Conservation (phyloP, 306 rosid genomes). For the Macrotyloma uniflorum region DNA sequence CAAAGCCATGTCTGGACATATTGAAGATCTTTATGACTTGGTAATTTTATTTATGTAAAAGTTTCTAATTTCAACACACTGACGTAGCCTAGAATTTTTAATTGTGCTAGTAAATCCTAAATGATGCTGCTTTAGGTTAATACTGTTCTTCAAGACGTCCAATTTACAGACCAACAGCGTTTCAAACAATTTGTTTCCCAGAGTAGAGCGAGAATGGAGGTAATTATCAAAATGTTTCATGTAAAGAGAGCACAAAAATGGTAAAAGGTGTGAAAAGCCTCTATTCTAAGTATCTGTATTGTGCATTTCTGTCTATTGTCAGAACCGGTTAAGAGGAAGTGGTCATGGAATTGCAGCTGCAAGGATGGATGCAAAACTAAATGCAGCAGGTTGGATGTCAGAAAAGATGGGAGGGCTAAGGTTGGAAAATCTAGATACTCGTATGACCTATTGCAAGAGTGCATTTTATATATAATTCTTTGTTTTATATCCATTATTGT, state of each 20-base stretch:
- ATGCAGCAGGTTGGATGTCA: conserved; percentile 92
- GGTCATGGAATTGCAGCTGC: conserved; percentile 98
- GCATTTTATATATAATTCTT: conserved; percentile 5
- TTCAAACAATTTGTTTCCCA: conserved; percentile 96
- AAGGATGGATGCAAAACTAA: conserved; percentile 96
- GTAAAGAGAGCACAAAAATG: conserved; percentile 18
- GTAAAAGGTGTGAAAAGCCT: conserved; percentile 19
- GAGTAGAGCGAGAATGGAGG: conserved; percentile 99
- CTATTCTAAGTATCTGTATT: conserved; percentile 9
- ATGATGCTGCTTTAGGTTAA: conserved; percentile 61
- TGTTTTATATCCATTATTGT: conserved; percentile 27
- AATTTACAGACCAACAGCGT: conserved; percentile 92
- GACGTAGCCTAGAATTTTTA: neutral
- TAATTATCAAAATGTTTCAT: conserved; percentile 36
- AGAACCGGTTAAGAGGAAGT: conserved; percentile 96
- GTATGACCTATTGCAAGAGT: conserved; percentile 26
- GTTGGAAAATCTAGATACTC: conserved; percentile 51
- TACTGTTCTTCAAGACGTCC: conserved; percentile 90
- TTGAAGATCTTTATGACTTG: conserved; percentile 89
- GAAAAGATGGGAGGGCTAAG: conserved; percentile 98
- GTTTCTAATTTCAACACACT: conserved; percentile 12
- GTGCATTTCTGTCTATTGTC: conserved; percentile 39
- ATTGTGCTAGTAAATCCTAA: conserved; percentile 30
- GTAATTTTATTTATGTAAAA: conserved; percentile 46
- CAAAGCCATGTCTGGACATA: conserved; percentile 91